Conservation (phyloP, 495 filamentous ascomycete species). For the Xylaria palmicola region DNA sequence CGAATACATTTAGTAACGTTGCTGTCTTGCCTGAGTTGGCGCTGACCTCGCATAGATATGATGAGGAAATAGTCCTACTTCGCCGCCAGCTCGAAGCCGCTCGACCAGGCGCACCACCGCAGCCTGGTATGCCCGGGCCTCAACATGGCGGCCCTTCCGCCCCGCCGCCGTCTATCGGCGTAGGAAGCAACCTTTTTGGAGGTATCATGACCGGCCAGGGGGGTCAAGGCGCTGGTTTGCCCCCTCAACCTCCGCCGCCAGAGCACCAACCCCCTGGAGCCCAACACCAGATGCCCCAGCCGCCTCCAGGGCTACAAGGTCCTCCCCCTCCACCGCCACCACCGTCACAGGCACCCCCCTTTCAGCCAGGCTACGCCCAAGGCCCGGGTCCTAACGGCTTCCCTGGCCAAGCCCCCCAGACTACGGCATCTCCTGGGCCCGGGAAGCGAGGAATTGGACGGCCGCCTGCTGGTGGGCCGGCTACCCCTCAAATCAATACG, state of each 20-base stretch:
- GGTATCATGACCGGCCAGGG: conserved; percentile 93
- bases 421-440: conserved; percentile 83
- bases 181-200: conserved; percentile 89
- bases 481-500: conserved; percentile 87
- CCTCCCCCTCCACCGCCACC: conserved; percentile 59
- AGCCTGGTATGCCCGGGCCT: conserved; percentile 62
- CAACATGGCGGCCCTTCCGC: conserved; percentile 78
- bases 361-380: conserved; percentile 52
- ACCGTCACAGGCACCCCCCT: conserved; percentile 49
- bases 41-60: conserved; percentile 62
- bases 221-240: conserved; percentile 76
- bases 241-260: conserved; percentile 75
- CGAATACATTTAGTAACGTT: background rate
- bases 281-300: conserved; percentile 60
- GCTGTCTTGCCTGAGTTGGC: background rate
- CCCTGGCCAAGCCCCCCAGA: conserved; percentile 69
- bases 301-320: conserved; percentile 63
- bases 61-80: conserved; percentile 82
- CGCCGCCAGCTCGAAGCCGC: conserved; percentile 80
- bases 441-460: conserved; percentile 54
- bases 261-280: conserved; percentile 51
- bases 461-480: conserved; percentile 67
- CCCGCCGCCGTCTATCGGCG: conserved; percentile 83
- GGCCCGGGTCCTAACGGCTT: conserved; percentile 51
- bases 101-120: conserved; percentile 62